Base-by-base conservation (phyloP, 1,284 basidiomycete genomes). In the Cryptococcus depauperatus region DNA sequence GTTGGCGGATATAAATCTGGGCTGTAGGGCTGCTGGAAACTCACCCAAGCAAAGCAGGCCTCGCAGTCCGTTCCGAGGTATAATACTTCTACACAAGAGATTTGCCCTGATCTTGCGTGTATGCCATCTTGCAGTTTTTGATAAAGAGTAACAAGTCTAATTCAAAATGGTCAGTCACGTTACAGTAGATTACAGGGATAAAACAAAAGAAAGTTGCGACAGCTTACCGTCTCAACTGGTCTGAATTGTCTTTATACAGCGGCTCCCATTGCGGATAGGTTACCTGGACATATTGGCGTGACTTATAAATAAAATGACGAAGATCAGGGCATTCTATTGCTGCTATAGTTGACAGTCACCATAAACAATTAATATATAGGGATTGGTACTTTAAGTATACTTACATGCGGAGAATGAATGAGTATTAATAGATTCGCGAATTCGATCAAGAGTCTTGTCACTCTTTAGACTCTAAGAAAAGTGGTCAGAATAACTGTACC, bases 301-400 rank as follows among this genome's bases (percentile, higher is more conserved):
- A 88, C 71, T 95, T 96, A 75, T 95, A 97, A 42, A 95, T 73
- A 63, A 97, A 98, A 69, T 98, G 93, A 23, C 86, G 79, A 22
- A 98, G 70, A 0, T 91, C 91, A 1, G 89, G 85, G 44, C 93
- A 83, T 4, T 81, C 81, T 1, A 97, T 72, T 35, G 84, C 82
- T 3, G 65, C 75, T 66, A 33, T 19, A 14, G 38, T 7, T 5
- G 19, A 16, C 28, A 14, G 29, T 5, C 16, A 8, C 16, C 3
- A 28, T 43, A 21, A 25, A 23, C 16, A 11, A 27, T n/a, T 33
- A 6, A 18, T 22, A 3, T 9, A 4, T 25, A 16, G 23, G 22
- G 21, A 3, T 2, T 13, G 14, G 14, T 28, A 1, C n/a, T n/a
- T n/a, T n/a, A 28, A 7, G 18, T 8, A 13, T 4, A 64, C 69